Percentiles rank a stretch among this genome's conserved stretches.
phyloP scores from a whole-genome alignment of 1,284 basidiomycete genomes.

The Boletellus deceptivus region DNA sequence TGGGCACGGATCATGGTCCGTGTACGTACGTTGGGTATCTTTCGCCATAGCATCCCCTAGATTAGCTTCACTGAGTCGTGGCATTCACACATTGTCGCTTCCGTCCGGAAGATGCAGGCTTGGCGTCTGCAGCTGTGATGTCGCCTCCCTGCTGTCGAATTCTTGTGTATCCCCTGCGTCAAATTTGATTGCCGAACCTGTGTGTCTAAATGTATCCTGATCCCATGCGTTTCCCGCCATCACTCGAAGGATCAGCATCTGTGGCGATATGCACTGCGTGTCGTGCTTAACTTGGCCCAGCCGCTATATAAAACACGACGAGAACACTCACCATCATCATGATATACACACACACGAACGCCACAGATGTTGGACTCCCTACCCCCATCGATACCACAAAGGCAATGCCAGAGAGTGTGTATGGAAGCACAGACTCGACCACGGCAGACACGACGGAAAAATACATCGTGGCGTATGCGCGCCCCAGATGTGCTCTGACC shows the following conservation, averaged over 20 bases:
- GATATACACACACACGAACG: constrained; percentile 19
- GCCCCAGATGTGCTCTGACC: constrained; percentile 12
- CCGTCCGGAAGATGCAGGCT: neutral
- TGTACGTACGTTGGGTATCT: no score
- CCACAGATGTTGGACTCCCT: constrained; percentile 7
- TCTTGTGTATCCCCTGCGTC: neutral
- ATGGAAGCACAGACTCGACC: constrained; percentile 29
- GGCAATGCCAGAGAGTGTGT: constrained; percentile 26
- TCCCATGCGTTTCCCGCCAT: constrained; percentile 16
- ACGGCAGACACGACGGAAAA: constrained; percentile 17
- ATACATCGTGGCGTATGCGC: constrained; percentile 18
- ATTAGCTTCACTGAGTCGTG: neutral
- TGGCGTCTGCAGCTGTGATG: neutral
- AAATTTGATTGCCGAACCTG: constrained; percentile 10
- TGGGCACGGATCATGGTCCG: no score
- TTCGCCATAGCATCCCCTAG: neutral
- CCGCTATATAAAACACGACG: neutral
- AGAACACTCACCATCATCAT: constrained; percentile 21
- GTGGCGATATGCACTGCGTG: constrained; percentile 31
- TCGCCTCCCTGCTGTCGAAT: neutral
- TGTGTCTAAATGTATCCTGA: neutral
- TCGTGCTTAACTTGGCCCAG: neutral
- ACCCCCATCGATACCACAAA: constrained; percentile 24
- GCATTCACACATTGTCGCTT: neutral
- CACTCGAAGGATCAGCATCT: constrained; percentile 28